Percentiles rank a stretch among this genome's conserved stretches.
Conservation (phyloP, 495 filamentous ascomycete genomes). For the Massariosphaeria phaeospora region DNA sequence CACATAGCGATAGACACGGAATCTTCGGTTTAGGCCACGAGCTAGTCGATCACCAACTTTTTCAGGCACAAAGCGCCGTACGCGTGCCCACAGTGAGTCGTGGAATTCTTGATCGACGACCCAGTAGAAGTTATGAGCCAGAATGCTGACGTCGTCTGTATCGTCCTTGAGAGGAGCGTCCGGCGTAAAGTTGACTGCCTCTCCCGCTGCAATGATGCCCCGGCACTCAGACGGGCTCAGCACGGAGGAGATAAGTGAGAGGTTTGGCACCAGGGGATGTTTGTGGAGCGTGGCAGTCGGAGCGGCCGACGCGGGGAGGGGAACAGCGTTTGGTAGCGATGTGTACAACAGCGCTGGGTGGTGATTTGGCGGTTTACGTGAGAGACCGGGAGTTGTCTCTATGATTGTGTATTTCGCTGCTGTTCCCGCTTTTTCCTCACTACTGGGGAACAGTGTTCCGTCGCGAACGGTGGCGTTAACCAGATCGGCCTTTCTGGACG, state of each 20-base stretch:
- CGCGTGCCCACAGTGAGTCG: slow-evolving; percentile 44
- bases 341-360: slow-evolving; percentile 46
- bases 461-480: slow-evolving; percentile 4
- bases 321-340: slow-evolving; percentile 39
- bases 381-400: slow-evolving; percentile 43
- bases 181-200: slow-evolving; percentile 45
- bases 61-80: slow-evolving; percentile 41
- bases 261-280: slow-evolving; percentile 44
- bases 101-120: slow-evolving; percentile 44
- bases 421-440: slow-evolving; percentile 21
- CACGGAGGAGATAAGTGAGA: slow-evolving; percentile 41
- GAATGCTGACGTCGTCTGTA: slow-evolving; percentile 43
- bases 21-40: slow-evolving; percentile 46
- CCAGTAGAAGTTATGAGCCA: slow-evolving; percentile 53
- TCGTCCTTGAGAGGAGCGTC: slow-evolving; percentile 46
- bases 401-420: slow-evolving; percentile 39
- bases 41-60: slow-evolving; percentile 39
- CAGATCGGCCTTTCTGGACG: background rate
- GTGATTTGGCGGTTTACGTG: slow-evolving; percentile 47
- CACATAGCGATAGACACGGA: slow-evolving; percentile 49
- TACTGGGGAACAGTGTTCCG: slow-evolving; percentile 5
- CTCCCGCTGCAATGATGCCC: slow-evolving; percentile 46
- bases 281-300: slow-evolving; percentile 36
- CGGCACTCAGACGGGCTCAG: slow-evolving; percentile 43
- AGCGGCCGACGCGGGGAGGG: slow-evolving; percentile 32